Evolutionary conservation across 768 basidiomycete species (phyloP).

Genomic region (Boletus rubroflammeus): DNA sequence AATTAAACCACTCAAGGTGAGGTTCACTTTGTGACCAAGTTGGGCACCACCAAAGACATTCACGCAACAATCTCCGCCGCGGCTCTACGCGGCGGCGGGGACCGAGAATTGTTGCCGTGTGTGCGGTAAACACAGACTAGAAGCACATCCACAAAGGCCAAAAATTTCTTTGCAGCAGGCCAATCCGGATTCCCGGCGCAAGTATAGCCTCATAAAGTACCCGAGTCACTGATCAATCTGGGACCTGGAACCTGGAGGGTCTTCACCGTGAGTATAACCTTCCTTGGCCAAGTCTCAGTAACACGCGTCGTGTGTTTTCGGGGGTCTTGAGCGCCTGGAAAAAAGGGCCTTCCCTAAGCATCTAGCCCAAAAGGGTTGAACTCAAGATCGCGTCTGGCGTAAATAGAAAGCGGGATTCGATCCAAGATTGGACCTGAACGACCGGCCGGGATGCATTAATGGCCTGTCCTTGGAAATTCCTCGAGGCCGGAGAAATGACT

Average conservation of each 20-base stretch:
- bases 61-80: constrained; percentile 31
- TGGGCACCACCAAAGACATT: constrained; percentile 3
- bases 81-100: constrained; percentile 17
- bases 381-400: constrained; percentile 40
- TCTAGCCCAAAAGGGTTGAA: constrained; percentile 48
- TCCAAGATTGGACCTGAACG: constrained; percentile 31
- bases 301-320: constrained; percentile 27
- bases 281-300: constrained; percentile 25
- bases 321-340: constrained; percentile 26
- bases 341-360: constrained; percentile 19
- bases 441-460: constrained; percentile 7
- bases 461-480: constrained; percentile 42
- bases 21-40: not conserved
- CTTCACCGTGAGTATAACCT: constrained; percentile 30
- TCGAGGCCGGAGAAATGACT: constrained; percentile 40
- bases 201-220: constrained; percentile 22
- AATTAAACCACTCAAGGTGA: constrained; percentile 3
- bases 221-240: constrained; percentile 14
- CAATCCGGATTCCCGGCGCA: constrained; percentile 10
- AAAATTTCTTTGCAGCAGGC: constrained; percentile 15
- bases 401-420: constrained; percentile 40
- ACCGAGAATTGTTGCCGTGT: constrained; percentile 4
- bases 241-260: constrained; percentile 11
- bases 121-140: constrained; percentile 7
- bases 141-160: constrained; percentile 9